phyloP scores from a whole-genome alignment of 345 rosid genomes.

The Murraya paniculata region DNA sequence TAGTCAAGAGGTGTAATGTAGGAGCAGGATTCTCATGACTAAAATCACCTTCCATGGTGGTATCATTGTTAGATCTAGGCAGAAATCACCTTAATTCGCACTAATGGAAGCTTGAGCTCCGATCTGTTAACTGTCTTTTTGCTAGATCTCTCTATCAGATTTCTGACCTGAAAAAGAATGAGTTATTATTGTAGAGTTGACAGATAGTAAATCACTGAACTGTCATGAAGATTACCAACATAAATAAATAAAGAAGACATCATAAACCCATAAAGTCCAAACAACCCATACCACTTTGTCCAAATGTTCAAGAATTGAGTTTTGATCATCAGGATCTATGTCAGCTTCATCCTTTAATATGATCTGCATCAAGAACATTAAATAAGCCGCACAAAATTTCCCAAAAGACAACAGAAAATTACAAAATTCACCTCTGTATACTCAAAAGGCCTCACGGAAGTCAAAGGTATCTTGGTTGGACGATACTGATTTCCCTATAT shows the following conservation, averaged over 20 bases:
- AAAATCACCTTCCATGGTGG: neutral
- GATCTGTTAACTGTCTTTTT: slow-evolving; percentile 52
- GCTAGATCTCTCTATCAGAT: slow-evolving; percentile 74
- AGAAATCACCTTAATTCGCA: slow-evolving; percentile 75
- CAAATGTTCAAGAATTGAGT: slow-evolving; percentile 85
- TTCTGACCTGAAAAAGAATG: slow-evolving; percentile 52
- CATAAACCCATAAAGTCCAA: slow-evolving; percentile 10
- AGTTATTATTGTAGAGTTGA: slow-evolving; percentile 13
- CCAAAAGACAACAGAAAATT: slow-evolving; percentile 10
- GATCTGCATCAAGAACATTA: slow-evolving; percentile 49
- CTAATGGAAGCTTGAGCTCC: slow-evolving; percentile 79
- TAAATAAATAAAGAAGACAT: neutral
- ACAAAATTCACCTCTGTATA: slow-evolving; percentile 64
- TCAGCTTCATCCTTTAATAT: slow-evolving; percentile 78
- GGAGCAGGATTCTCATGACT: slow-evolving; percentile 4
- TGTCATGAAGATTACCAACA: neutral
- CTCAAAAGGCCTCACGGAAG: slow-evolving; percentile 92
- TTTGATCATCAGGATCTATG: slow-evolving; percentile 92
- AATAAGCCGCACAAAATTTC: slow-evolving; percentile 26
- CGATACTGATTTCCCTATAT: slow-evolving; percentile 93
- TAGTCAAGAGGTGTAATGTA: neutral
- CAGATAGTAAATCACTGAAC: neutral
- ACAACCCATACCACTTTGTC: slow-evolving; percentile 73
- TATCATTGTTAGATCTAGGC: neutral
- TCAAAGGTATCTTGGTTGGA: slow-evolving; percentile 93